Percentiles rank a stretch among this genome's conserved stretches.
Evolutionary conservation across 2,329 filamentous ascomycete genomes (phyloP).

Genomic region (Nothophoma quercina): DNA sequence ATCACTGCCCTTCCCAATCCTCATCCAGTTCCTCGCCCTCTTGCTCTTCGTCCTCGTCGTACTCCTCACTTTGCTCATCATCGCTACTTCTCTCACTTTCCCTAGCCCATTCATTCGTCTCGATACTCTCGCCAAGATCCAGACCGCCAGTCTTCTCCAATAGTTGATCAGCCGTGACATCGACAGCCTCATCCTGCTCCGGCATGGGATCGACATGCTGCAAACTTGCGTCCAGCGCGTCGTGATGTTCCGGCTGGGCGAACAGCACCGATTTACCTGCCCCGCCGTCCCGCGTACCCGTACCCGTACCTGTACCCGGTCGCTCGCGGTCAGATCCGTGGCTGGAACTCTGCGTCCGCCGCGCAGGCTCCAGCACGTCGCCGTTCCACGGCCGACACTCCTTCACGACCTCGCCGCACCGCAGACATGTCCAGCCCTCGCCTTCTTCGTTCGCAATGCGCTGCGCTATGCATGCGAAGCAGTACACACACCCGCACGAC

Average conservation of each 20-base stretch:
- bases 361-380: constrained; percentile 73
- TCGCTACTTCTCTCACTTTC: constrained; percentile 32
- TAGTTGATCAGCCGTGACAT: constrained; percentile 1
- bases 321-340: background rate
- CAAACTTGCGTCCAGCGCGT: constrained; percentile 7
- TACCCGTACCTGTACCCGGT: too few relatives aligned
- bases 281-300: background rate
- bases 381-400: constrained; percentile 92
- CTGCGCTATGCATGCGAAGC: constrained; percentile 93
- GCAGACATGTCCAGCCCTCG: constrained; percentile 89
- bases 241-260: constrained; percentile 15
- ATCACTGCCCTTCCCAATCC: constrained; percentile 19
- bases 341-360: background rate
- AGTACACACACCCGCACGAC: constrained; percentile 91
- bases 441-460: constrained; percentile 91
- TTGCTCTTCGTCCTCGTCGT: constrained; percentile 48
- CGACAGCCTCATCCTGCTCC: constrained; percentile 1
- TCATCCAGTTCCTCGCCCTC: constrained; percentile 42
- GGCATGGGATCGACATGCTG: constrained; percentile 32
- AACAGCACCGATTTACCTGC: constrained; percentile 30
- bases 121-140: constrained; percentile 37
- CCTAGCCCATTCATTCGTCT: constrained; percentile 49
- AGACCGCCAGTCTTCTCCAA: constrained; percentile 28
- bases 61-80: constrained; percentile 47
- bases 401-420: constrained; percentile 83